phyloP scores from a whole-genome alignment of 768 basidiomycete genomes.

The Favolaschia claudopus region DNA sequence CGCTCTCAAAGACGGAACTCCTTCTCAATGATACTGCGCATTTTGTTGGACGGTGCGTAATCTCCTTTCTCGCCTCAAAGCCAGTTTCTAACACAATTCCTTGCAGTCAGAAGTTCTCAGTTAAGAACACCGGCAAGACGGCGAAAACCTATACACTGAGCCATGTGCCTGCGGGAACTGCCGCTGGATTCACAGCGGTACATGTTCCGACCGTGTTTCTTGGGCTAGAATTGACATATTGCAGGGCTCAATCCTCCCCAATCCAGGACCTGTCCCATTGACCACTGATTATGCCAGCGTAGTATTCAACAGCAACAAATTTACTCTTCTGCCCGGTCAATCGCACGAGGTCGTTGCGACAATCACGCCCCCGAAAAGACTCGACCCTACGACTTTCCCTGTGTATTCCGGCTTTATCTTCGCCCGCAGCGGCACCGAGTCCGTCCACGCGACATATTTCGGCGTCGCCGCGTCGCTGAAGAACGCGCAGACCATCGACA shows the following conservation, averaged over 20 bases:
- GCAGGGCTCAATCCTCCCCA: constrained; percentile 50
- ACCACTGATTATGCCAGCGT: constrained; percentile 54
- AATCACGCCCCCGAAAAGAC: constrained; percentile 54
- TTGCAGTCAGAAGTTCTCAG: constrained; percentile 54
- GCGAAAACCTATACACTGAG: constrained; percentile 53
- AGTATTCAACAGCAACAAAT: constrained; percentile 48
- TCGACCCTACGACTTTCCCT: constrained; percentile 49
- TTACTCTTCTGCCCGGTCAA: constrained; percentile 55
- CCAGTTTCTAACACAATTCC: not conserved
- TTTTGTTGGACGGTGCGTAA: constrained; percentile 50
- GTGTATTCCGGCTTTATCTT: constrained; percentile 54
- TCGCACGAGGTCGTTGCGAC: constrained; percentile 48
- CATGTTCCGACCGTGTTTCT: constrained; percentile 9
- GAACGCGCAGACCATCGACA: constrained; percentile 59
- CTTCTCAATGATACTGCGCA: constrained; percentile 70
- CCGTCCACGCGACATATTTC: constrained; percentile 44
- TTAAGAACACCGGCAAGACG: constrained; percentile 56
- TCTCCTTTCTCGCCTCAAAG: constrained; percentile 8
- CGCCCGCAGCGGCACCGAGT: constrained; percentile 37
- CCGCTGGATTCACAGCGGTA: constrained; percentile 53
- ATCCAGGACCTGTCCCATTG: constrained; percentile 59
- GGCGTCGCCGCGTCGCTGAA: constrained; percentile 47
- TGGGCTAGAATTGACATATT: not conserved
- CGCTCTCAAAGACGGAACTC: constrained; percentile 64
- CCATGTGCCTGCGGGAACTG: constrained; percentile 67